phyloP scores from a whole-genome alignment of 169 alveolate genomes.

The Amoebophrya sp. region DNA sequence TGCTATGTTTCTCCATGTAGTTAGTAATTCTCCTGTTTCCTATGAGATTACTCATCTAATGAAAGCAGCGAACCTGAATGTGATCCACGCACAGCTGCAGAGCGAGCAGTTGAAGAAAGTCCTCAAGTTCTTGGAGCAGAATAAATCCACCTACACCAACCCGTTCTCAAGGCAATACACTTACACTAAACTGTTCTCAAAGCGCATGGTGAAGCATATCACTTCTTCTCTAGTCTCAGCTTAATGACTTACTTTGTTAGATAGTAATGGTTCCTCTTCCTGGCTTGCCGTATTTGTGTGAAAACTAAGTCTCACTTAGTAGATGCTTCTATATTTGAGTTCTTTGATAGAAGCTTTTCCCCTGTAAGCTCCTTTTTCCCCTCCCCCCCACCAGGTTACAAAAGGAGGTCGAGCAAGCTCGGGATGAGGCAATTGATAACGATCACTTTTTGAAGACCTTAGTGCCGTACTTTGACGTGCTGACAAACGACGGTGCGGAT shows the following conservation, averaged over 20 bases:
- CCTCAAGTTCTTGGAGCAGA: slow-evolving; percentile 76
- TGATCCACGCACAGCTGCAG: slow-evolving; percentile 65
- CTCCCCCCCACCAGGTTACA: no score
- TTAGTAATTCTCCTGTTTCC: background rate
- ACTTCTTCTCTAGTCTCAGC: no score
- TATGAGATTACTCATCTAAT: background rate
- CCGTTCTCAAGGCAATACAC: slow-evolving; percentile 79
- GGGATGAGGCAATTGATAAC: slow-evolving; percentile 83
- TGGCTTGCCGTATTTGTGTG: no score
- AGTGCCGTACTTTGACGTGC: slow-evolving; percentile 60
- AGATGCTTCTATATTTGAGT: no score
- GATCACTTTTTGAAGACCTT: slow-evolving; percentile 68
- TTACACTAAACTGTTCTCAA: no score
- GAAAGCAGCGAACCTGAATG: background rate
- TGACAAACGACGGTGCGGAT: slow-evolving; percentile 75
- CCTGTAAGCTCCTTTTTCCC: no score
- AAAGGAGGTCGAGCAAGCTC: slow-evolving; percentile 79
- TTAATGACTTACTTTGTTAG: no score
- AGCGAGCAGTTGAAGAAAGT: slow-evolving; percentile 73
- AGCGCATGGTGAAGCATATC: no score
- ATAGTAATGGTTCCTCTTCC: no score
- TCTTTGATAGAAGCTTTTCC: no score
- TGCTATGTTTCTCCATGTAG: background rate
- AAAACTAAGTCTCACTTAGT: no score
- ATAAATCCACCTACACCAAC: slow-evolving; percentile 80